Conservation (phyloP, 1,139 yeast genomes). For the Yamadazyma atmosphaerica region DNA sequence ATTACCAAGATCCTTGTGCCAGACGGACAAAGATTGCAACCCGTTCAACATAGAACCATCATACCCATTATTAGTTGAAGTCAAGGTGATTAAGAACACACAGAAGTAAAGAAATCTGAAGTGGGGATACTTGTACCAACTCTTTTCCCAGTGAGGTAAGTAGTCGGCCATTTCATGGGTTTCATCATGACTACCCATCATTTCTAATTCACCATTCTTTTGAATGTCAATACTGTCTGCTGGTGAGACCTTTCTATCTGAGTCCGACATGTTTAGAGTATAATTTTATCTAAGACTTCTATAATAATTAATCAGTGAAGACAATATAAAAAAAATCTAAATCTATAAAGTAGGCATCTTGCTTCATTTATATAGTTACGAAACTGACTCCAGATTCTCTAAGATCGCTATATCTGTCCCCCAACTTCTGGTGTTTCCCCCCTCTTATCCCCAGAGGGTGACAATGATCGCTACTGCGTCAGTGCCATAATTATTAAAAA, state of each 20-base stretch:
- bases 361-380: not conserved
- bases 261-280: constrained; percentile 10
- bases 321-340: too few relatives aligned
- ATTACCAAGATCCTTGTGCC: constrained; percentile 35
- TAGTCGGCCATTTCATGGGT: constrained; percentile 5
- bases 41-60: constrained; percentile 55
- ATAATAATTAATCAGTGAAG: too few relatives aligned
- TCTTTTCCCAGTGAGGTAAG: constrained; percentile 10
- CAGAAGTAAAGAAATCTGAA: constrained; percentile 34
- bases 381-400: not conserved
- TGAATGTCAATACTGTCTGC: not conserved
- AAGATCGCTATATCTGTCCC: not conserved
- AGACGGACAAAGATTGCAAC: constrained; percentile 40
- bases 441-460: not conserved
- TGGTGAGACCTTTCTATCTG: not conserved
- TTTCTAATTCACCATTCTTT: constrained; percentile 2
- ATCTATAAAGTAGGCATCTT: not conserved
- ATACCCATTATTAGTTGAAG: constrained; percentile 51
- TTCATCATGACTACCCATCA: not conserved
- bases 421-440: not conserved
- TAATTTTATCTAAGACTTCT: not conserved
- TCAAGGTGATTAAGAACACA: constrained; percentile 41
- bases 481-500: not conserved
- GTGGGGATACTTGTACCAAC: constrained; percentile 31
- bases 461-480: not conserved